These are phyloP conservation scores for Agaricus blazei DNA, from an alignment of 768 basidiomycete species.

Conservation along the genomic window DNA sequence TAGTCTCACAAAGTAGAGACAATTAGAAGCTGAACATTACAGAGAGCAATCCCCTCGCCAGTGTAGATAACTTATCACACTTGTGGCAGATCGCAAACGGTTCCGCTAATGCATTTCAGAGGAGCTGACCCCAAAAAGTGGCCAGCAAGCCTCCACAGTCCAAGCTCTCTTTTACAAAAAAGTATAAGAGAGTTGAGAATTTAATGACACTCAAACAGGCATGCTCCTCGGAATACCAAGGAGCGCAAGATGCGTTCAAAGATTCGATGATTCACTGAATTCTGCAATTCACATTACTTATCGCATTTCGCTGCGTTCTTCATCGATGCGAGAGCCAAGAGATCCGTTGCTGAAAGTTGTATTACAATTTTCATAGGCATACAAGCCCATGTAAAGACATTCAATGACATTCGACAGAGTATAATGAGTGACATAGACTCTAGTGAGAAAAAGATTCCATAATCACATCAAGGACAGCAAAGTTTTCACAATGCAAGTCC, in stretches of 20 bases:
- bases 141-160: constrained; percentile 26
- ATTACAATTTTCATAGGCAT: constrained; percentile 12
- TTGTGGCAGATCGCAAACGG: constrained; percentile 22
- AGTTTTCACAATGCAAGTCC: too few species aligned
- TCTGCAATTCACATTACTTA: constrained; percentile 83
- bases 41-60: constrained; percentile 17
- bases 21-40: background rate
- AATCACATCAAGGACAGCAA: too few species aligned
- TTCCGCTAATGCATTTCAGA: constrained; percentile 44
- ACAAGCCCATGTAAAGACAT: background rate
- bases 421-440: too few species aligned
- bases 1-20: constrained; percentile 15
- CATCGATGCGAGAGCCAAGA: constrained; percentile 79
- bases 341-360: constrained; percentile 55
- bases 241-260: constrained; percentile 80
- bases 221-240: constrained; percentile 71
- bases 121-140: constrained; percentile 24
- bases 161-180: constrained; percentile 29
- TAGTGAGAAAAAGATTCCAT: too few species aligned
- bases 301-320: constrained; percentile 79
- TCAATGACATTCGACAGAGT: background rate
- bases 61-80: constrained; percentile 52
- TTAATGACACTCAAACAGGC: constrained; percentile 74
- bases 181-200: constrained; percentile 39
- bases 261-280: constrained; percentile 81